phyloP scores from a whole-genome alignment of 306 rosid genomes.

The Casuarina equisetifolia region DNA sequence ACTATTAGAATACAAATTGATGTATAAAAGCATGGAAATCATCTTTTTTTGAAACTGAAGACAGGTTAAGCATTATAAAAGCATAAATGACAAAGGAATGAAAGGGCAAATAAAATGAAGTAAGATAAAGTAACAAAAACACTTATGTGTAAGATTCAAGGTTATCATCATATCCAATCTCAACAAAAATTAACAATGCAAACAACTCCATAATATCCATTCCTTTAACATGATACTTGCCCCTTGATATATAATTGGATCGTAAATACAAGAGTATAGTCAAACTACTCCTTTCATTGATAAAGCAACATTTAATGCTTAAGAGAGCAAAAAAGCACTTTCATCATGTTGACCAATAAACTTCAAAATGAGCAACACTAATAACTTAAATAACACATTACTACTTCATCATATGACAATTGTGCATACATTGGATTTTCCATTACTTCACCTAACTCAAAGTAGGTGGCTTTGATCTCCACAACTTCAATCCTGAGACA shows the following conservation, averaged over 20 bases:
- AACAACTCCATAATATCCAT: slow-evolving; percentile 87
- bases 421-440: slow-evolving; percentile 89
- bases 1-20: background rate
- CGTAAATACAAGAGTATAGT: slow-evolving; percentile 65
- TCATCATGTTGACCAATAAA: background rate
- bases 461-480: background rate
- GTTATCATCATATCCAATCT: slow-evolving; percentile 65
- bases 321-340: background rate
- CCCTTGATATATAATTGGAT: slow-evolving; percentile 87
- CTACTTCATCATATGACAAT: slow-evolving; percentile 88
- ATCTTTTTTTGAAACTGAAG: background rate
- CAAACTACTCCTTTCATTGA: background rate
- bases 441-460: slow-evolving; percentile 88
- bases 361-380: slow-evolving; percentile 9
- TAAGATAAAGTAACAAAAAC: slow-evolving; percentile 26
- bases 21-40: no score
- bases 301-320: background rate
- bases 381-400: slow-evolving; percentile 8
- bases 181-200: slow-evolving; percentile 83
- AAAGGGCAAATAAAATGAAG: slow-evolving; percentile 14
- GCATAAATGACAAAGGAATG: background rate
- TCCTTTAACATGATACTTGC: slow-evolving; percentile 90
- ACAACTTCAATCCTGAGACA: background rate
- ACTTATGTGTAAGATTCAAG: slow-evolving; percentile 89
- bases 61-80: slow-evolving; percentile 9